Conservation (phyloP, 139 green algal genomes). For the Micractinium sp. region DNA sequence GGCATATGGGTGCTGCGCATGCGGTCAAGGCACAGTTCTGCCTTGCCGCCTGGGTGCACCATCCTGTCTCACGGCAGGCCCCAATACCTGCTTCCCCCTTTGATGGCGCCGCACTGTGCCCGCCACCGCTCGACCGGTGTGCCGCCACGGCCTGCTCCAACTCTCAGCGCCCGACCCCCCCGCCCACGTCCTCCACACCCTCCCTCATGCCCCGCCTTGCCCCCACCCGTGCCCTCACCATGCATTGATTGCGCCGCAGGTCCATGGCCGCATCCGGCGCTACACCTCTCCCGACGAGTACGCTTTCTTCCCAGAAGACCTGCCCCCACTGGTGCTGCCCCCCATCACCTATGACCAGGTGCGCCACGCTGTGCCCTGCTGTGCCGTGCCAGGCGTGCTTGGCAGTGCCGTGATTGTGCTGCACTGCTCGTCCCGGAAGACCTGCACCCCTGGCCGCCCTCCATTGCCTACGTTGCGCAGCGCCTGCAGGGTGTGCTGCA, state of each 20-base stretch:
- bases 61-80: too few species aligned
- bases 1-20: too few species aligned
- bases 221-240: not conserved
- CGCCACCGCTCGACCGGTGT: too few species aligned
- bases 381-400: not conserved
- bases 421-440: not conserved
- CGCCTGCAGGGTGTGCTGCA: too few species aligned
- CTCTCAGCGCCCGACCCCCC: too few species aligned
- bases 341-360: constrained; percentile 55
- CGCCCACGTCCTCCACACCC: not conserved
- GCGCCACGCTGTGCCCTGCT: not conserved
- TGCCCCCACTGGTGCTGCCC: constrained; percentile 64
- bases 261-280: constrained; percentile 88
- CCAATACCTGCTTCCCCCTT: too few species aligned
- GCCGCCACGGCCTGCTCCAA: too few species aligned
- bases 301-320: constrained; percentile 88
- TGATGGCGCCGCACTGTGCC: too few species aligned
- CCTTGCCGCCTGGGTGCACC: too few species aligned
- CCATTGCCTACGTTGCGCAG: not conserved
- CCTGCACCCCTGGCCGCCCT: not conserved
- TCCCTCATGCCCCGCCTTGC: not conserved
- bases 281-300: constrained; percentile 97
- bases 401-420: not conserved
- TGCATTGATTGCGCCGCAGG: constrained; percentile 26
- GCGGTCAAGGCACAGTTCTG: too few species aligned